Evolutionary conservation across 2,329 filamentous ascomycete species (phyloP).

Genomic region (Gaeumannomyces tritici): DNA sequence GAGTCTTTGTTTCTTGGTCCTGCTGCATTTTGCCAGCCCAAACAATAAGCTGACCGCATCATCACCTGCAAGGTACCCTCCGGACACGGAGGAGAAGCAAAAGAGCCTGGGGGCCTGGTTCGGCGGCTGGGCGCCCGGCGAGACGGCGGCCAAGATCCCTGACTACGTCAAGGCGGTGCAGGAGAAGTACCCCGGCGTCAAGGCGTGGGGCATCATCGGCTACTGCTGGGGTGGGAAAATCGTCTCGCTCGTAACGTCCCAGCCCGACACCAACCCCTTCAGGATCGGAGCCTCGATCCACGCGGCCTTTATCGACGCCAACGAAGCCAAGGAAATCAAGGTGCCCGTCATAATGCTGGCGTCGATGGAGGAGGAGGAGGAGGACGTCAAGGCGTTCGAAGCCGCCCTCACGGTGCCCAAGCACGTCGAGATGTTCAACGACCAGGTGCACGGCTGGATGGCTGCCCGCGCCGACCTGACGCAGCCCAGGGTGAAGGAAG

Average conservation of each 20-base stretch:
- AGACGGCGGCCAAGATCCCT: conserved; percentile 39
- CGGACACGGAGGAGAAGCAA: conserved; percentile 54
- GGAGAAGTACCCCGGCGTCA: conserved; percentile 41
- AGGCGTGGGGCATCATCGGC: conserved; percentile 51
- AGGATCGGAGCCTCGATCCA: conserved; percentile 41
- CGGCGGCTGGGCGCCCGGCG: conserved; percentile 34
- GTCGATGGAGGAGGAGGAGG: conserved; percentile 52
- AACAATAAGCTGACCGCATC: conserved; percentile 5
- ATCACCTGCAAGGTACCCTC: conserved; percentile 45
- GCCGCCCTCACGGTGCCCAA: conserved; percentile 42
- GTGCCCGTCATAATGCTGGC: conserved; percentile 55
- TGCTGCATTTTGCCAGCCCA: neutral
- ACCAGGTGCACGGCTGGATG: conserved; percentile 69
- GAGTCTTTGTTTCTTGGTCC: conserved; percentile 5
- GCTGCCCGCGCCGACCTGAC: conserved; percentile 52
- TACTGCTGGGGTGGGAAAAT: conserved; percentile 69
- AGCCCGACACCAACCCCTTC: conserved; percentile 42
- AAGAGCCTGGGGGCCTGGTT: conserved; percentile 50
- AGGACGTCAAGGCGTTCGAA: conserved; percentile 47
- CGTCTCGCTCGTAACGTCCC: conserved; percentile 37
- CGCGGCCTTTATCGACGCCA: conserved; percentile 54
- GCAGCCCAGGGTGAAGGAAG: conserved; percentile 46
- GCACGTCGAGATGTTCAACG: conserved; percentile 55
- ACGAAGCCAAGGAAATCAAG: conserved; percentile 49
- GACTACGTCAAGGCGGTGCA: conserved; percentile 44